These are phyloP conservation scores for Diplogelasinospora grovesii DNA, from an alignment of 495 filamentous ascomycete species.

Conservation along the genomic window DNA sequence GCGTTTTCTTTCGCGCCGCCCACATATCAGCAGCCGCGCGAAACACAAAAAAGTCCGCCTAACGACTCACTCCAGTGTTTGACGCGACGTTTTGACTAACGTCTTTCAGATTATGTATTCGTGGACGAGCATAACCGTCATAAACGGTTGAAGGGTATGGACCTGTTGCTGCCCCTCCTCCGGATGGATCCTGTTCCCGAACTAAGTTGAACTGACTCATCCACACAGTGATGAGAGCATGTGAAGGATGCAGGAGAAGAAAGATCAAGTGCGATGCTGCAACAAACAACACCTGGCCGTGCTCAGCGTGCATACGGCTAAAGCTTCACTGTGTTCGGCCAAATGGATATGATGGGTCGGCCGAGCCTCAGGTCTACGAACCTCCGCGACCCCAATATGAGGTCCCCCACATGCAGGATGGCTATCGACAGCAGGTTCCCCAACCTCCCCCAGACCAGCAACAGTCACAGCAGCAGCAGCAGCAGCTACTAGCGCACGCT, in stretches of 20 bases:
- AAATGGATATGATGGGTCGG: conserved; percentile 75
- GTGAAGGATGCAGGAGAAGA: conserved; percentile 86
- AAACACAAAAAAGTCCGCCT: conserved; percentile 60
- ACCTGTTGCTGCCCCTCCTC: not conserved
- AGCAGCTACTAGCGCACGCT: conserved; percentile 29
- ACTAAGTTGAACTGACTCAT: conserved; percentile 17
- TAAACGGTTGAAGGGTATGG: conserved; percentile 87
- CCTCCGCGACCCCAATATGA: conserved; percentile 39
- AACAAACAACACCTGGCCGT: conserved; percentile 97
- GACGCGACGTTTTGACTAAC: not conserved
- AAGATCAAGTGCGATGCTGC: conserved; percentile 98
- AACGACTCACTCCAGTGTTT: conserved; percentile 16
- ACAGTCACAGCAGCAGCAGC: too few relatives aligned
- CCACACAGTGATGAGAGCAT: conserved; percentile 87
- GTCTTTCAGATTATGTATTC: conserved; percentile 84
- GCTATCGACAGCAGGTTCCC: conserved; percentile 46
- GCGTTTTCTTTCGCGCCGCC: conserved; percentile 54
- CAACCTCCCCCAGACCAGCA: too few relatives aligned
- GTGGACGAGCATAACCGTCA: conserved; percentile 99
- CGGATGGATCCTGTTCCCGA: not conserved
- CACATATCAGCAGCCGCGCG: conserved; percentile 48
- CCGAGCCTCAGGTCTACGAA: conserved; percentile 43
- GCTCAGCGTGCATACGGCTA: conserved; percentile 84
- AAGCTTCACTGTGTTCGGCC: conserved; percentile 93
- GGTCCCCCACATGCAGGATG: conserved; percentile 42